A percentile compares a stretch with the other conserved stretches of the same genome.
phyloP scores from a whole-genome alignment of 225 moss, liverwort and hornwort genomes.

The Bryoerythrophyllum caledonicum region DNA sequence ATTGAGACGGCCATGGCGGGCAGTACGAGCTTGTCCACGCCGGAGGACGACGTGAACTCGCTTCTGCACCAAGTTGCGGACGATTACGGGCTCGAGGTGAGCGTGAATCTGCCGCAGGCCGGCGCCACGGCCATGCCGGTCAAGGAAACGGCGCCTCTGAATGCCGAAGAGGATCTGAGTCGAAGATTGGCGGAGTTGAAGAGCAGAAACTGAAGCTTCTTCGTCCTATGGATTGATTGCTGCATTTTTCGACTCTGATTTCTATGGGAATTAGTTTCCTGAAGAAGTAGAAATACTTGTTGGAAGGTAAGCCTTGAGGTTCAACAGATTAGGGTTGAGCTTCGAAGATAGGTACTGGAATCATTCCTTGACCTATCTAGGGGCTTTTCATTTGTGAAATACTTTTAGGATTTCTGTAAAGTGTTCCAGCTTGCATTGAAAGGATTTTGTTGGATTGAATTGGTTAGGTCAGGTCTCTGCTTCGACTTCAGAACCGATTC shows the following conservation, averaged over 20 bases:
- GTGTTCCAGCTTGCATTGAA: conserved; percentile 12
- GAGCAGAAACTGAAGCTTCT: conserved; percentile 36
- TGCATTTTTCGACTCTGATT: not conserved
- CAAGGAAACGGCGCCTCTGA: conserved; percentile 39
- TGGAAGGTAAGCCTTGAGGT: conserved; percentile 10
- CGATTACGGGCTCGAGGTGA: conserved; percentile 58
- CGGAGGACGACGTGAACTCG: conserved; percentile 61
- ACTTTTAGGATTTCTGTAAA: conserved; percentile 25
- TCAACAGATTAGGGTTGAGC: conserved; percentile 24
- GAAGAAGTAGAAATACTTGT: not conserved
- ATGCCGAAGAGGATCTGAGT: conserved; percentile 43
- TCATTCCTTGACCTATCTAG: not conserved
- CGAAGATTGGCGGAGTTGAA: conserved; percentile 58
- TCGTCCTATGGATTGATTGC: not conserved
- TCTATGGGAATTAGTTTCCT: not conserved
- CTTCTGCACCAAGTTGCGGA: conserved; percentile 62
- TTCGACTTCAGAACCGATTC: not conserved
- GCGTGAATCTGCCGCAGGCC: conserved; percentile 51
- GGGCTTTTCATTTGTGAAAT: conserved; percentile 16
- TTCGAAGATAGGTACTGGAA: conserved; percentile 7
- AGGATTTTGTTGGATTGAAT: conserved; percentile 6
- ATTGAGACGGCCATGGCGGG: conserved; percentile 66
- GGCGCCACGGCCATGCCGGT: conserved; percentile 45
- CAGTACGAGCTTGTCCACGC: conserved; percentile 56
- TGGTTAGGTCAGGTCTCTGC: not conserved